phyloP scores from a whole-genome alignment of 2,329 filamentous ascomycete genomes.

The Hypomyces rosellus region DNA sequence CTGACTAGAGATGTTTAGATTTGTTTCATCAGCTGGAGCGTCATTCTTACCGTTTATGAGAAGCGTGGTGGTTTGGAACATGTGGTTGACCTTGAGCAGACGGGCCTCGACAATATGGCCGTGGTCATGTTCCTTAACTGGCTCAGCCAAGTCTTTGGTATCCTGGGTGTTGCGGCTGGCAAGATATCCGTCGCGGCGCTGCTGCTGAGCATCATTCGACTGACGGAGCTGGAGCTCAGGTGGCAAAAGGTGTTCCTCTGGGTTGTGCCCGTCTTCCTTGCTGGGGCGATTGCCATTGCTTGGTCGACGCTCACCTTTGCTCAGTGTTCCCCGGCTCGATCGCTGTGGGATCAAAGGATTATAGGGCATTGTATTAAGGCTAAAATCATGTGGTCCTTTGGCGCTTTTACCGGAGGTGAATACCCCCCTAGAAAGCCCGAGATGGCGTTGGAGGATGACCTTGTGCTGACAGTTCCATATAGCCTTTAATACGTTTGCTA shows the following conservation, averaged over 20 bases:
- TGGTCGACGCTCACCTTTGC: constrained; percentile 17
- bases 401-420: constrained; percentile 16
- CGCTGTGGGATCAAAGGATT: constrained; percentile 16
- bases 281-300: constrained; percentile 14
- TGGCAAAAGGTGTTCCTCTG: constrained; percentile 18
- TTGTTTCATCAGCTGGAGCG: constrained; percentile 17
- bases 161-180: constrained; percentile 17
- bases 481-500: constrained; percentile 19
- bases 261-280: constrained; percentile 15
- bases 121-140: constrained; percentile 16
- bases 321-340: constrained; percentile 16
- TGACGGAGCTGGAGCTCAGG: constrained; percentile 11
- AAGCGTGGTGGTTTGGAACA: constrained; percentile 14
- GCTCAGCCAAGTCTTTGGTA: constrained; percentile 16
- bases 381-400: constrained; percentile 15
- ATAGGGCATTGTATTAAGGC: constrained; percentile 14
- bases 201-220: constrained; percentile 15
- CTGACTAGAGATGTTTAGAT: constrained; percentile 4
- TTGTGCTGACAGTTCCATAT: neutral
- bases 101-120: constrained; percentile 16
- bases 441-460: neutral
- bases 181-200: constrained; percentile 18
- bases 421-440: neutral
- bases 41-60: constrained; percentile 14
- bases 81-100: constrained; percentile 12